A percentile compares a stretch with the other conserved stretches of the same genome.
Conservation (phyloP, 495 filamentous ascomycete genomes). For the Hypoxylon subgilvum region DNA sequence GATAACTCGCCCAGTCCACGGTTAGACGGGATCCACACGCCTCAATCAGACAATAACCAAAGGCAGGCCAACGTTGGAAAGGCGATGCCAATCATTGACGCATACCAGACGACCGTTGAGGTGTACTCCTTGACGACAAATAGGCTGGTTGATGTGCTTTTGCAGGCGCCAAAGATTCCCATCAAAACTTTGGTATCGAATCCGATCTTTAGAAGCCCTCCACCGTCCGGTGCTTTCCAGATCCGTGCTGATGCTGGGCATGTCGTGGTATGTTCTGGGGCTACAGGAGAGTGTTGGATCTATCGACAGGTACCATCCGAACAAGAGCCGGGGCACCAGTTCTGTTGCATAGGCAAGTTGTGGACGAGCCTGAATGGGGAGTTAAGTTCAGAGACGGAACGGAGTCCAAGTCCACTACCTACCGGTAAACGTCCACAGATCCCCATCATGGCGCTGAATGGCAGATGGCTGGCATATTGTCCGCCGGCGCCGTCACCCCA, state of each 20-base stretch:
- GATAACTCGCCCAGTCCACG: constrained; percentile 48
- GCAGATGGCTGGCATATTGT: constrained; percentile 84
- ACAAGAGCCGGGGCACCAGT: constrained; percentile 50
- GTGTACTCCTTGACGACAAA: constrained; percentile 78
- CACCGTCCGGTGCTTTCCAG: constrained; percentile 71
- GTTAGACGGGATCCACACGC: constrained; percentile 44
- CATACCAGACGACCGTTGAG: constrained; percentile 84
- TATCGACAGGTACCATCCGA: constrained; percentile 56
- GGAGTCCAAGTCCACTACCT: constrained; percentile 43
- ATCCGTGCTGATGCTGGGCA: constrained; percentile 71
- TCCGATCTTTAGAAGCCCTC: constrained; percentile 62
- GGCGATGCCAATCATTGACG: constrained; percentile 49
- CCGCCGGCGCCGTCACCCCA: constrained; percentile 75
- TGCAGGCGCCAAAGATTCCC: constrained; percentile 58
- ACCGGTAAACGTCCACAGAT: constrained; percentile 53
- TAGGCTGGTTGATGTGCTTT: constrained; percentile 69
- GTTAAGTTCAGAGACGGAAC: constrained; percentile 53
- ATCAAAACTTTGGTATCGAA: constrained; percentile 58
- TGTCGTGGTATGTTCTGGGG: constrained; percentile 75
- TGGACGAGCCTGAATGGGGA: constrained; percentile 81
- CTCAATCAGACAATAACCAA: constrained; percentile 37
- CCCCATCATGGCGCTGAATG: constrained; percentile 75
- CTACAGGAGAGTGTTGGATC: constrained; percentile 84
- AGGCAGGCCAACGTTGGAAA: constrained; percentile 29
- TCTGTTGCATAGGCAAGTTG: constrained; percentile 75